Evolutionary conservation across 805 yeast species (phyloP), one percentile per base, ranked within the genome.

Genomic region (Candida argentea): DNA sequence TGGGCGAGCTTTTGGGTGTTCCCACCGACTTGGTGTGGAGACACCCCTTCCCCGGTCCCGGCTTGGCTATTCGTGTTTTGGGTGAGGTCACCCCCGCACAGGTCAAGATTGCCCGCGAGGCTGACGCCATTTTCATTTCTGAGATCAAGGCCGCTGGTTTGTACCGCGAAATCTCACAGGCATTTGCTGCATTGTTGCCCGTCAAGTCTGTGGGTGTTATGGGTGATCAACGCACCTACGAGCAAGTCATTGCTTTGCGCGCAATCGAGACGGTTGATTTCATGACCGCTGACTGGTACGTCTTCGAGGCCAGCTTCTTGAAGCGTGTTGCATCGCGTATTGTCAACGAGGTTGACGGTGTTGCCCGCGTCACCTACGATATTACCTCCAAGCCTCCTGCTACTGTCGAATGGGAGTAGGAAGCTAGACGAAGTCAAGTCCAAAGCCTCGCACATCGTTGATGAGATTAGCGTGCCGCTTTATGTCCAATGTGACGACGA

Each of bases 11-110:
- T 30, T 65, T 91, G 65, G 95, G 95, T 28, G 89, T 91, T 46
- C 93, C 96, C 20, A 91, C 84, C 52, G 97, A 91, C 46, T 72
- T 91, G 45, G 97, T 91, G 43, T 89, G 97, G 97, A 84, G 99
- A 71, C 99, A 91, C 57, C 99, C 99, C 33, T 91, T 91, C 94
- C 99, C 99, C 48, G 99, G 99, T 55, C 99, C 99, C 56, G 99
- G 99, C 67, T 82, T 91, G 53, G 99, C 96, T 44, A 91, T 91
- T 57, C 80, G 99, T 64, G 93, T 91, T 32, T 68, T 91, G 27
- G 99, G 99, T 45, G 97, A 89, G 65, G 97, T 91, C 39, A 83
- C 95, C 34, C 81, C 75, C 43, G 76, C 68, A 41, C 98, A 91
- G 66, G 91, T 91, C 33, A 89, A 76, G 52, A 91, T 91, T 52